Conservation (phyloP, 106 monocot genomes). For the Amphibolis antarctica region DNA sequence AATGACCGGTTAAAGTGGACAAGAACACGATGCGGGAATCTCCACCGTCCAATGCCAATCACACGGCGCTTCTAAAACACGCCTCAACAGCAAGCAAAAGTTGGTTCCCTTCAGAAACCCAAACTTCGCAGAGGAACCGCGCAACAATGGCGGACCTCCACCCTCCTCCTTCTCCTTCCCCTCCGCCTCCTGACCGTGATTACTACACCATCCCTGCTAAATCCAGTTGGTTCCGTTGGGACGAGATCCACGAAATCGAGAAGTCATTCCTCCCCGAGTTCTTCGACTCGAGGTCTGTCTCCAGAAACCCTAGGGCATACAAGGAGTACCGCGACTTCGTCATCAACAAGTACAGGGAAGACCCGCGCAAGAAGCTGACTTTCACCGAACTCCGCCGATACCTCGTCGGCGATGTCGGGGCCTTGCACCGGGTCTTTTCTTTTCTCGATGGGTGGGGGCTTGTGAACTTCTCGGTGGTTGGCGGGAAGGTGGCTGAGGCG, state of each 20-base stretch:
- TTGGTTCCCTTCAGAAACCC: background rate
- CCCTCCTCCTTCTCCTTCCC: background rate
- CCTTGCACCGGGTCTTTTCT: conserved; percentile 48
- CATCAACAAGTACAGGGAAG: conserved; percentile 80
- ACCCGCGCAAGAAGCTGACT: conserved; percentile 40
- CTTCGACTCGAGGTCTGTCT: conserved; percentile 51
- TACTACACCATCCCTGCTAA: conserved; percentile 75
- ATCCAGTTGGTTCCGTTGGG: conserved; percentile 93
- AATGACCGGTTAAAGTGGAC: too few relatives aligned
- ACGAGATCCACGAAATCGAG: conserved; percentile 81
- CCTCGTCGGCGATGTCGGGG: conserved; percentile 57
- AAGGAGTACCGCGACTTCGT: conserved; percentile 96
- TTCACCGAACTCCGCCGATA: conserved; percentile 75
- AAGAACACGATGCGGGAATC: background rate
- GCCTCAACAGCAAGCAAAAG: too few relatives aligned
- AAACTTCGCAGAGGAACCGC: background rate
- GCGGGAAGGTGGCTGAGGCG: background rate
- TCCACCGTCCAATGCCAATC: background rate
- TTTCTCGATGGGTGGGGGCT: conserved; percentile 64
- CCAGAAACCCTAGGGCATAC: conserved; percentile 74
- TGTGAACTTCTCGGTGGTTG: conserved; percentile 51
- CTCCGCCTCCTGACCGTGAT: conserved; percentile 27
- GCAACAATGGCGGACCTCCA: background rate
- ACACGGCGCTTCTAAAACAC: background rate
- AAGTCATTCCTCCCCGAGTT: conserved; percentile 55